Percentiles rank a stretch among this genome's conserved stretches.
These are phyloP conservation scores for Fistulifera pelliculosa DNA, from an alignment of 108 stramenopile genomes.

Conservation along the genomic window DNA sequence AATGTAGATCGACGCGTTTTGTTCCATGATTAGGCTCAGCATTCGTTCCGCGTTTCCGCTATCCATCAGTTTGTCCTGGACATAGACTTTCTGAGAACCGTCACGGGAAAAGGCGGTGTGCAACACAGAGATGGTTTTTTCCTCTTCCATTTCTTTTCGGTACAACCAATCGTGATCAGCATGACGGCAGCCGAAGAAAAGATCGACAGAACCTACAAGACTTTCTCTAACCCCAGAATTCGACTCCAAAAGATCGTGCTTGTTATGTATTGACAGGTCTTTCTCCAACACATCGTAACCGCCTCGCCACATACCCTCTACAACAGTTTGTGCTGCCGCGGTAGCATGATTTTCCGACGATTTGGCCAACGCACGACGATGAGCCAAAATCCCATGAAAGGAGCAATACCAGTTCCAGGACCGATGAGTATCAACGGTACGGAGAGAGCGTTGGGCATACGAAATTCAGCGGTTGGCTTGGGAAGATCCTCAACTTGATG, in stretches of 20 bases:
- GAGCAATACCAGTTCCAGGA: conserved; percentile 98
- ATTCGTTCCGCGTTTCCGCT: conserved; percentile 32
- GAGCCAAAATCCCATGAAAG: conserved; percentile 93
- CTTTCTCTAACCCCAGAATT: not conserved
- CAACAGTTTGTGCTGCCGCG: conserved; percentile 36
- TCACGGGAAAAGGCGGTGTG: conserved; percentile 90
- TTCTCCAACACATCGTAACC: conserved; percentile 71
- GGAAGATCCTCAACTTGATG: conserved; percentile 57
- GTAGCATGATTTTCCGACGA: conserved; percentile 22
- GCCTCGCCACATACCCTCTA: conserved; percentile 72
- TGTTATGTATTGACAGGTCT: conserved; percentile 39
- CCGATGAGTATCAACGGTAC: conserved; percentile 91
- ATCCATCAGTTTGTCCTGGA: conserved; percentile 65
- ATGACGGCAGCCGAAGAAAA: conserved; percentile 96
- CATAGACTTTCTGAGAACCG: conserved; percentile 49
- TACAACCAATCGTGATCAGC: conserved; percentile 90
- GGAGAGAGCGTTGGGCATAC: conserved; percentile 50
- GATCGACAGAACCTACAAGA: conserved; percentile 46
- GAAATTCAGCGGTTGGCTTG: conserved; percentile 84
- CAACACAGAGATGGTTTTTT: conserved; percentile 64
- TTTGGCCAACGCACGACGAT: conserved; percentile 47
- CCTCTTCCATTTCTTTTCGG: conserved; percentile 65
- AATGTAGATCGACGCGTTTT: conserved; percentile 67
- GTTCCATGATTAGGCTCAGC: conserved; percentile 39
- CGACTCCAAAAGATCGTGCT: conserved; percentile 12